These are phyloP conservation scores for Hypomontagnella monticulosa DNA, from an alignment of 495 filamentous ascomycete genomes.

Conservation along the genomic window DNA sequence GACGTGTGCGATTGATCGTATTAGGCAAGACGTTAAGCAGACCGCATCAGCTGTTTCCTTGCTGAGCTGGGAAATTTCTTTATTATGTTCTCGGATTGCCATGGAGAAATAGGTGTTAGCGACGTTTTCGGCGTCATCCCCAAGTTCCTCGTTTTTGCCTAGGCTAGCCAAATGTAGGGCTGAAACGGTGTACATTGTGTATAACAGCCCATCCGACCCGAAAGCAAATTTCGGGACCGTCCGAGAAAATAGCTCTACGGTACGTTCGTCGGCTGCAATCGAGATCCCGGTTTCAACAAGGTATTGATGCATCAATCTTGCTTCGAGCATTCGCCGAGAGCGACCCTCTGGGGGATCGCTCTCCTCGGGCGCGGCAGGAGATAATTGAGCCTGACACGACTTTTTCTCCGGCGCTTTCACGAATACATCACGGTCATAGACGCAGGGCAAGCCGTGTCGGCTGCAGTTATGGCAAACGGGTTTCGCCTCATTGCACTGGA, in stretches of 20 bases:
- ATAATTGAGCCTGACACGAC: slow-evolving; percentile 5
- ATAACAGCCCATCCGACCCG: slow-evolving; percentile 48
- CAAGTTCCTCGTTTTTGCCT: slow-evolving; percentile 24
- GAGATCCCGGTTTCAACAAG: slow-evolving; percentile 35
- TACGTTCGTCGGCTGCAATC: slow-evolving; percentile 25
- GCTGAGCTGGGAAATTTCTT: slow-evolving; percentile 45
- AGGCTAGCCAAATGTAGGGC: slow-evolving; percentile 47
- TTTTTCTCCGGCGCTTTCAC: slow-evolving; percentile 4
- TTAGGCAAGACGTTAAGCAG: slow-evolving; percentile 45
- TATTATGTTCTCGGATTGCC: slow-evolving; percentile 49
- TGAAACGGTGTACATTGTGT: slow-evolving; percentile 47
- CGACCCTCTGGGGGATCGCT: slow-evolving; percentile 44
- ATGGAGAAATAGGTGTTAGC: slow-evolving; percentile 48
- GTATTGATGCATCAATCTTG: slow-evolving; percentile 51
- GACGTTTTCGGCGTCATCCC: slow-evolving; percentile 34
- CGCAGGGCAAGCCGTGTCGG: slow-evolving; percentile 48
- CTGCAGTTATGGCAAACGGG: slow-evolving; percentile 51
- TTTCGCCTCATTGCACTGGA: slow-evolving; percentile 54
- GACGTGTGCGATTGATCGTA: slow-evolving; percentile 45
- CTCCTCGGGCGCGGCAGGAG: slow-evolving; percentile 1
- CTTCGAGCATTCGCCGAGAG: slow-evolving; percentile 48
- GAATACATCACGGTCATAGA: slow-evolving; percentile 39
- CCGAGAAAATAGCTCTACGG: slow-evolving; percentile 14
- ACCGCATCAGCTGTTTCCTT: slow-evolving; percentile 48
- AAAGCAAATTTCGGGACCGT: slow-evolving; percentile 46